Base-by-base conservation (phyloP, 116 monocot genomes). In the Thalassia testudinum region DNA sequence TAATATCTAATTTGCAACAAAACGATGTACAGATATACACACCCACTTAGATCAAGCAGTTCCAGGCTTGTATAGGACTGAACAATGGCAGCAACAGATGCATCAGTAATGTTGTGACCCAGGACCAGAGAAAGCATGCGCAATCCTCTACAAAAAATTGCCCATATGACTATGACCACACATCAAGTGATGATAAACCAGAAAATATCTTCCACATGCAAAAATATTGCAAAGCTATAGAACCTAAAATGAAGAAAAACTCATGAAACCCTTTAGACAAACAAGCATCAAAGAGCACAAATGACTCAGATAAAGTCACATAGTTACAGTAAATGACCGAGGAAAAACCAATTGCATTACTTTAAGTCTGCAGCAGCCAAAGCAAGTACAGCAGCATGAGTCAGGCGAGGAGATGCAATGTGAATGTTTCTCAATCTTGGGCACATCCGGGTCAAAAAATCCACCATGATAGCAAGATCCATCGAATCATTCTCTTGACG, bases 41-140 rank as follows among this genome's bases (percentile, higher is more conserved):
- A 97, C 97, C 97, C 97, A 54, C 97, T 97, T 49, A 97, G 64
- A 69, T 97, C 89, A 69, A 97, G 85, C 61, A 97, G 66, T 65
- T 89, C 97, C 24, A 97, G 57, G 61, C 42, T 67, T 42, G 56
- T 29, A 54, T 65, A 89, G 34, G 65, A 65, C 50, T 74, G 70
- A 62, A 89, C 81, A 49, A 97, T 77, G 24, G 97, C 68, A 51
- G 89, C 79, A 24, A 97, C 97, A 52, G 97, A 72, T 70, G 97
- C 78, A 71, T 97, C 97, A 13, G 85, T 89, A 40, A 97, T 82
- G 68, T 71, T 75, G 40, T 77, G 79, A 45, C 97, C 97, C 49
- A 79, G 79, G 60, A 97, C 52, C 48, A 97, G 58, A 13, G 97
- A 88, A 47, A 97, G 59, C 85, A 82, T 79, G 21, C 75, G 76